These are phyloP conservation scores for Diaporthe amygdali DNA, from an alignment of 2,329 filamentous ascomycete species.

Conservation along the genomic window DNA sequence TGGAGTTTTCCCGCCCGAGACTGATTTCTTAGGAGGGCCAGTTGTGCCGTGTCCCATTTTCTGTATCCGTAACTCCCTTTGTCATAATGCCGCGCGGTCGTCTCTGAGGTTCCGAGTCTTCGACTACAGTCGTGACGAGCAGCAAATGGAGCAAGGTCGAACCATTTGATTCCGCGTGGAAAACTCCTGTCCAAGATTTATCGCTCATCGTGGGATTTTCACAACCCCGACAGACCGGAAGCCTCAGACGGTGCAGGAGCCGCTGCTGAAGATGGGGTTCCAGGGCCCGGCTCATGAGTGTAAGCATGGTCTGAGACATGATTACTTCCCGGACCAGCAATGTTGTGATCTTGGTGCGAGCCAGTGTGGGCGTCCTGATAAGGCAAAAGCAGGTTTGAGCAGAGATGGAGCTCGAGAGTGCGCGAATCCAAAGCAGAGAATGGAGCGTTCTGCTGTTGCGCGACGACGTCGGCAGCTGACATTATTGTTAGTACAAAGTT, in stretches of 20 bases:
- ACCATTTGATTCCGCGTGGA: neutral
- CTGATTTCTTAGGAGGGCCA: neutral
- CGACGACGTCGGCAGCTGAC: conserved; percentile 44
- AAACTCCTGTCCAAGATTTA: neutral
- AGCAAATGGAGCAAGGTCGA: neutral
- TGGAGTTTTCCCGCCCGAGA: neutral
- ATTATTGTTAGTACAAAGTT: conserved; percentile 20
- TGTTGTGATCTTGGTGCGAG: neutral
- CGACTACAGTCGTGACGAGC: neutral
- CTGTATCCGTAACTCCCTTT: neutral
- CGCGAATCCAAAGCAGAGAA: conserved; percentile 56
- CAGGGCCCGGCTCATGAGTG: neutral
- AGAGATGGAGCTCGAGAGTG: conserved; percentile 51
- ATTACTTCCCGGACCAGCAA: neutral
- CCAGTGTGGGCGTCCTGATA: conserved; percentile 8
- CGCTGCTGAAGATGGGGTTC: neutral
- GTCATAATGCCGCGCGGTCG: neutral
- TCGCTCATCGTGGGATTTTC: no score
- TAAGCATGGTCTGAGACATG: neutral
- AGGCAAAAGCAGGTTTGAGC: conserved; percentile 46
- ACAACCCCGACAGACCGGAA: neutral
- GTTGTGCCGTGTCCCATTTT: neutral
- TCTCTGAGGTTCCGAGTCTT: neutral
- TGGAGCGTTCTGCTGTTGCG: conserved; percentile 55
- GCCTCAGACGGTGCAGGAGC: neutral